Evolutionary conservation across 2,329 filamentous ascomycete genomes (phyloP).

Genomic region (Aspergillus floridensis): DNA sequence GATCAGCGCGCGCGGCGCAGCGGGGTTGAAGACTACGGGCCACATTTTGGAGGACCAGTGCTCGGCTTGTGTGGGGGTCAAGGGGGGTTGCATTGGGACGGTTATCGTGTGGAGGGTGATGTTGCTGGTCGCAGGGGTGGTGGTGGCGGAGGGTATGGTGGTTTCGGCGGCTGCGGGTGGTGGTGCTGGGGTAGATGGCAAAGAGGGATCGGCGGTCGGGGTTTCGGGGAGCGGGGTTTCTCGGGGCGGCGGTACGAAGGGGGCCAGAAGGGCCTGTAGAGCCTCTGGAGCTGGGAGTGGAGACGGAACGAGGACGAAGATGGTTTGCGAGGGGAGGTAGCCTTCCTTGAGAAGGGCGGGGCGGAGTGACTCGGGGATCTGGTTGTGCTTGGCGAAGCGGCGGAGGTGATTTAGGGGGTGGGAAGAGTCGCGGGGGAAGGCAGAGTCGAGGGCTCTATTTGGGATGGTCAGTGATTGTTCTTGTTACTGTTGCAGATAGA

Average conservation of each 20-base stretch:
- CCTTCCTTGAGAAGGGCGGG: conserved; percentile 19
- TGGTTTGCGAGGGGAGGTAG: conserved; percentile 28
- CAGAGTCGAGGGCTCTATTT: conserved; percentile 38
- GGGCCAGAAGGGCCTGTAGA: conserved; percentile 36
- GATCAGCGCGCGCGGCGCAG: conserved; percentile 42
- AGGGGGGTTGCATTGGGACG: conserved; percentile 44
- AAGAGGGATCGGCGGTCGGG: background rate
- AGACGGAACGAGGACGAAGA: conserved; percentile 43
- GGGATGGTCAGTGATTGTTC: too few species aligned
- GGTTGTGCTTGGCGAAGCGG: conserved; percentile 39
- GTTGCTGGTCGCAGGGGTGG: conserved; percentile 10
- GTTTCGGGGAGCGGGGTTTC: background rate
- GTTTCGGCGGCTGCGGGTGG: background rate
- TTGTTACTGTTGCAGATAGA: background rate
- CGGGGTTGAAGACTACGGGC: conserved; percentile 47
- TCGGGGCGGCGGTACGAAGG: conserved; percentile 30
- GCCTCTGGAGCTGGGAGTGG: conserved; percentile 38
- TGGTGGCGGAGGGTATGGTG: too few species aligned
- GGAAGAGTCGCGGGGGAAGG: conserved; percentile 35
- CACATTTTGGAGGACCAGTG: conserved; percentile 43
- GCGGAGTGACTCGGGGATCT: conserved; percentile 33
- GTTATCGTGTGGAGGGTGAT: conserved; percentile 31
- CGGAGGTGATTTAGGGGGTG: conserved; percentile 39
- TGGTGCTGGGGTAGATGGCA: background rate
- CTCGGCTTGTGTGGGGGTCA: conserved; percentile 40